Evolutionary conservation across 2,329 filamentous ascomycete species (phyloP).

Genomic region (Gnomoniopsis sp.): DNA sequence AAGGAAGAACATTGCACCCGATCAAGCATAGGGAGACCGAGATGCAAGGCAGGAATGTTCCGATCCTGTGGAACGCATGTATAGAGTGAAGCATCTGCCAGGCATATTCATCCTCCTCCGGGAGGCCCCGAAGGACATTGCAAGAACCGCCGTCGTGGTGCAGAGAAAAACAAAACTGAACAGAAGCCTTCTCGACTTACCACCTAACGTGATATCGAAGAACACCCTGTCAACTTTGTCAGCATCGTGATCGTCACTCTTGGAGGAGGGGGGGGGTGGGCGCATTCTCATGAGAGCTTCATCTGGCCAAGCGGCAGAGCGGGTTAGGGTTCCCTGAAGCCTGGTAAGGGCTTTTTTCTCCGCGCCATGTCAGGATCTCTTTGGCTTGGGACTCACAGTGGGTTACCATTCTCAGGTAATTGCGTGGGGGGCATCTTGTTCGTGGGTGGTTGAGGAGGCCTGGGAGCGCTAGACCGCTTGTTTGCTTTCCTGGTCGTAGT

Average conservation of each 20-base stretch:
- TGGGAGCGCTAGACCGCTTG: background rate
- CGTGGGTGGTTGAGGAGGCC: background rate
- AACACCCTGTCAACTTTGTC: conserved; percentile 30
- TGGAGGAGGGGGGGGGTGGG: too few species aligned
- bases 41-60: too few species aligned
- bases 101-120: too few species aligned
- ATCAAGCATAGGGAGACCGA: too few species aligned
- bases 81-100: too few species aligned
- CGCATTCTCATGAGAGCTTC: background rate
- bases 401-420: conserved; percentile 15
- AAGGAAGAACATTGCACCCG: background rate
- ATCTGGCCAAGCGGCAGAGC: background rate
- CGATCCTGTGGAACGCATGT: too few species aligned
- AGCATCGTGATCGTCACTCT: conserved; percentile 23
- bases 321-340: background rate
- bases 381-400: conserved; percentile 37
- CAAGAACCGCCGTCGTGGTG: too few species aligned
- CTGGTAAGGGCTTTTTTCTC: background rate
- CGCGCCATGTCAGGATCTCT: background rate
- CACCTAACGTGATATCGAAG: conserved; percentile 60
- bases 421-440: conserved; percentile 16
- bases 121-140: too few species aligned
- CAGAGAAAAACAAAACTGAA: background rate
- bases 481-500: background rate
- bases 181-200: conserved; percentile 41